Conservation (phyloP, 2,329 filamentous ascomycete genomes). For the Fusarium zealandicum region DNA sequence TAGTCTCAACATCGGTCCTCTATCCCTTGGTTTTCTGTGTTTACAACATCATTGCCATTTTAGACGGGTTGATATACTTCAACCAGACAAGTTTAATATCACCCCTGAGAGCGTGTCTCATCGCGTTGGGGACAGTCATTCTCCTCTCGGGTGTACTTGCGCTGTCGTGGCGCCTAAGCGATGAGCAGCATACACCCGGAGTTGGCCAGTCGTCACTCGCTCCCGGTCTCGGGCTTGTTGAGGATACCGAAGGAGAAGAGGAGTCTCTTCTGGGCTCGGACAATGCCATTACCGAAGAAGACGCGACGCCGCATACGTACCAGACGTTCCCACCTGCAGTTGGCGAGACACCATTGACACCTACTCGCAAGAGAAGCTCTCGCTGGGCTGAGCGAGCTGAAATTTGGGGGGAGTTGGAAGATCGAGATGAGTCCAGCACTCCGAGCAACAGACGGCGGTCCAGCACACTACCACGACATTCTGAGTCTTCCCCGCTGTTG, state of each 20-base stretch:
- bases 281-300: conserved; percentile 52
- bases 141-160: conserved; percentile 88
- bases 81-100: conserved; percentile 83
- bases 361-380: conserved; percentile 57
- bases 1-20: conserved; percentile 93
- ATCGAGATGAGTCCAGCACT: conserved; percentile 63
- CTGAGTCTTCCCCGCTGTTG: conserved; percentile 53
- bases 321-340: conserved; percentile 57
- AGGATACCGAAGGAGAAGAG: conserved; percentile 70
- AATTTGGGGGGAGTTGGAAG: conserved; percentile 89
- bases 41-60: conserved; percentile 98
- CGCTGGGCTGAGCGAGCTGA: conserved; percentile 74
- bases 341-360: conserved; percentile 50
- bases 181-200: conserved; percentile 70
- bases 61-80: conserved; percentile 98
- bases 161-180: conserved; percentile 90
- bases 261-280: conserved; percentile 61
- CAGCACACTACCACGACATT: conserved; percentile 55
- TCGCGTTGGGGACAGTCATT: conserved; percentile 85
- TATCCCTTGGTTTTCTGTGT: conserved; percentile 98
- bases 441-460: conserved; percentile 54
- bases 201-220: conserved; percentile 74
- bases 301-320: conserved; percentile 47
- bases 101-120: conserved; percentile 77
- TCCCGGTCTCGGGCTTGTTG: conserved; percentile 82